Evolutionary conservation across 768 basidiomycete genomes (phyloP).

Genomic region (Mrakia blollopis): DNA sequence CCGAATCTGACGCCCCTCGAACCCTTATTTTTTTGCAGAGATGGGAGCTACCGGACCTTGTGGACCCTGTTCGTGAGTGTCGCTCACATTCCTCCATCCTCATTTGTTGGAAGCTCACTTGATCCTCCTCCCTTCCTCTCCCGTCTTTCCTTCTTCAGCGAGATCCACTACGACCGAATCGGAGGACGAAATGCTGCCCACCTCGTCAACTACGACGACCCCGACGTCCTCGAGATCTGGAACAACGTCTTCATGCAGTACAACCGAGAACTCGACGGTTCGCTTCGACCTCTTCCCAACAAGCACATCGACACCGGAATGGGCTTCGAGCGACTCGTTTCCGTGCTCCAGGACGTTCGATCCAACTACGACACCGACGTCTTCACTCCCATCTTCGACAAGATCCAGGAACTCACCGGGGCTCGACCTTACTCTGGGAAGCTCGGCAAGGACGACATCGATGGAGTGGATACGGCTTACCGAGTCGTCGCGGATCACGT

Average conservation of each 20-base stretch:
- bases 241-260: conserved; percentile 99
- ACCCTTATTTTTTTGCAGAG: conserved; percentile 52
- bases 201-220: conserved; percentile 93
- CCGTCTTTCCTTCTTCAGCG: conserved; percentile 50
- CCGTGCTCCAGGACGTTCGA: conserved; percentile 77
- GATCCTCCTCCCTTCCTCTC: neutral
- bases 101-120: too few species aligned
- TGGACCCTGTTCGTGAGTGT: conserved; percentile 86
- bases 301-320: conserved; percentile 99
- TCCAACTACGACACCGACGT: conserved; percentile 99
- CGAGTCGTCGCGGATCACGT: conserved; percentile 96
- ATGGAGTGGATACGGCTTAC: conserved; percentile 96
- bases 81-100: too few species aligned
- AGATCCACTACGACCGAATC: conserved; percentile 94
- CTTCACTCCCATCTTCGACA: conserved; percentile 80
- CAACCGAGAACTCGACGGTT: conserved; percentile 86
- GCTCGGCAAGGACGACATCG: conserved; percentile 88
- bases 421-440: conserved; percentile 82
- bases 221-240: conserved; percentile 97
- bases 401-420: conserved; percentile 81
- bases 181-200: conserved; percentile 93
- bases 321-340: conserved; percentile 98
- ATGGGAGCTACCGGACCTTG: conserved; percentile 99
- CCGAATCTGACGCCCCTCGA: conserved; percentile 9
- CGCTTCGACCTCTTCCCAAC: conserved; percentile 70